Conservation (phyloP, 1,284 basidiomycete species). For the Sanghuangporus baumii region DNA sequence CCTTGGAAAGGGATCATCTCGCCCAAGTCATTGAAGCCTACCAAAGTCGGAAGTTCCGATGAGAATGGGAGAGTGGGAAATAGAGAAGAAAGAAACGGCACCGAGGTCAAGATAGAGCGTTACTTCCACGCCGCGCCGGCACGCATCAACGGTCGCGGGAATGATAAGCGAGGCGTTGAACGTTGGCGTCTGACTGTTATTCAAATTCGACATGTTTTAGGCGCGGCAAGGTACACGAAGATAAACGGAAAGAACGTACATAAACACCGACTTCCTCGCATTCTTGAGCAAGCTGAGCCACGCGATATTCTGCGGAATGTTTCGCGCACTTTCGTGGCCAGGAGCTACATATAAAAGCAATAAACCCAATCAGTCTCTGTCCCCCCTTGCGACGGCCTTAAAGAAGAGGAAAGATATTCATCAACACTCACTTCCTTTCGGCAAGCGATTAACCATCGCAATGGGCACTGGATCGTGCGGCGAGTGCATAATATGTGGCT, state of each 20-base stretch:
- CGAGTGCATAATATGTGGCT: constrained; percentile 50
- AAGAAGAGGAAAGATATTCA: constrained; percentile 6
- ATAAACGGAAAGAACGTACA: constrained; percentile 33
- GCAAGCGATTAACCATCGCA: constrained; percentile 65
- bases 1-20: constrained; percentile 75
- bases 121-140: constrained; percentile 62
- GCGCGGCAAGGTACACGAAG: neutral
- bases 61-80: neutral
- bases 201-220: neutral
- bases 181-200: constrained; percentile 61
- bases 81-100: neutral
- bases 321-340: constrained; percentile 45
- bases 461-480: constrained; percentile 65
- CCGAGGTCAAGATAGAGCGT: constrained; percentile 61
- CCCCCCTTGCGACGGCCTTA: neutral
- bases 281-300: constrained; percentile 72
- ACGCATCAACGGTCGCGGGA: constrained; percentile 59
- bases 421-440: constrained; percentile 45
- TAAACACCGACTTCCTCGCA: constrained; percentile 66
- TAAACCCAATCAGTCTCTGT: neutral
- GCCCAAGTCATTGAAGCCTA: constrained; percentile 61
- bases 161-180: constrained; percentile 70
- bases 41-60: neutral
- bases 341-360: constrained; percentile 25
- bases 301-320: constrained; percentile 67